Evolutionary conservation across 73 alveolate species (phyloP).

Genomic region (Blepharisma japonicum): DNA sequence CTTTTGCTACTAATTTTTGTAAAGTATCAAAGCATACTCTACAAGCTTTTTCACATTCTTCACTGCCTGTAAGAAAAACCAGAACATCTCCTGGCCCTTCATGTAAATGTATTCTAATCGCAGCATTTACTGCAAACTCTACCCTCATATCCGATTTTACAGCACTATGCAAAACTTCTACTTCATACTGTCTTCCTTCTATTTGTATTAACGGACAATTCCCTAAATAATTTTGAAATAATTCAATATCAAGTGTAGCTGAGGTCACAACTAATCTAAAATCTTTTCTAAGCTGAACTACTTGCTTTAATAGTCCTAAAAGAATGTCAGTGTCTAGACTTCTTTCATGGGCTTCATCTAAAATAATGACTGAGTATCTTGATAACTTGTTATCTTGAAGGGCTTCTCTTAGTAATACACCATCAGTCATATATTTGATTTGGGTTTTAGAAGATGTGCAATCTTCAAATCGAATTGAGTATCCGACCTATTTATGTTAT

Average conservation of each 20-base stretch:
- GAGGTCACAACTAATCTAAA: slow-evolving; percentile 67
- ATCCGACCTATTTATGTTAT: slow-evolving; percentile 97
- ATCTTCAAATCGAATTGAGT: slow-evolving; percentile 86
- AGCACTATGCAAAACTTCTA: slow-evolving; percentile 60
- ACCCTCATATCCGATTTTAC: slow-evolving; percentile 70
- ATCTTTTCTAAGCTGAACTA: slow-evolving; percentile 35
- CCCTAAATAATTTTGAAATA: slow-evolving; percentile 62
- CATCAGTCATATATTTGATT: slow-evolving; percentile 93
- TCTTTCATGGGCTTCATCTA: slow-evolving; percentile 97
- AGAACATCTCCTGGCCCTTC: slow-evolving; percentile 96
- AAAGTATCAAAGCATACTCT: slow-evolving; percentile 77
- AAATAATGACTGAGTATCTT: slow-evolving; percentile 74
- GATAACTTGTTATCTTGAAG: slow-evolving; percentile 72
- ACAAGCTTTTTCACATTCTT: slow-evolving; percentile 92
- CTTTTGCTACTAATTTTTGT: slow-evolving; percentile 75
- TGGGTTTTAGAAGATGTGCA: slow-evolving; percentile 52
- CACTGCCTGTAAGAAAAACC: slow-evolving; percentile 95
- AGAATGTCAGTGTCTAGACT: slow-evolving; percentile 90
- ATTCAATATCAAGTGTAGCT: slow-evolving; percentile 79
- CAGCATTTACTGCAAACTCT: slow-evolving; percentile 77
- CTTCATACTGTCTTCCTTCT: slow-evolving; percentile 45
- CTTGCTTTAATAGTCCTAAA: slow-evolving; percentile 85
- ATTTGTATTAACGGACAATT: slow-evolving; percentile 63
- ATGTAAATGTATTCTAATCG: slow-evolving; percentile 85
- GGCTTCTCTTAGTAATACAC: slow-evolving; percentile 95